phyloP scores from a whole-genome alignment of 106 monocot genomes.

The Hemerocallis citrina region DNA sequence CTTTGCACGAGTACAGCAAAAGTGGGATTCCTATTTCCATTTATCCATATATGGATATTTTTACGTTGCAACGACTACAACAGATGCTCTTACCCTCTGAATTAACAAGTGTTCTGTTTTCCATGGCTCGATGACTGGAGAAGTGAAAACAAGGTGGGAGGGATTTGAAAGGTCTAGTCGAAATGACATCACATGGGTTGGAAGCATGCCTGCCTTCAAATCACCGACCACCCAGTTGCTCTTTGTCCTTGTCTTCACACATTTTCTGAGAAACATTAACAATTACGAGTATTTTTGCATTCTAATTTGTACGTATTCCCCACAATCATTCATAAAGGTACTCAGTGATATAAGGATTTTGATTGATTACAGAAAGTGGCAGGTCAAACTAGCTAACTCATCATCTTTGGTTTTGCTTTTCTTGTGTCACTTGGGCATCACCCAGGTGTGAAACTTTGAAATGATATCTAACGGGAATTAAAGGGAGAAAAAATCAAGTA shows the following conservation, averaged over 20 bases:
- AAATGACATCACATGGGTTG: background rate
- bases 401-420: background rate
- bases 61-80: no score
- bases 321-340: background rate
- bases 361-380: background rate
- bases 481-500: background rate
- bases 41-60: no score
- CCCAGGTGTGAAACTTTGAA: background rate
- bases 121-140: background rate
- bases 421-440: background rate
- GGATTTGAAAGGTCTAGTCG: background rate
- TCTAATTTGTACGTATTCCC: no score
- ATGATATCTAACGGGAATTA: background rate
- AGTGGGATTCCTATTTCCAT: no score
- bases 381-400: background rate
- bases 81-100: no score
- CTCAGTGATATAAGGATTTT: background rate
- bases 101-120: no score
- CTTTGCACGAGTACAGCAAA: no score
- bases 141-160: background rate
- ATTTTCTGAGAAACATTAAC: no score
- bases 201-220: background rate
- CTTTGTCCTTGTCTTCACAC: conserved; percentile 4
- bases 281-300: no score
- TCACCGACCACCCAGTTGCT: background rate